These are phyloP conservation scores for Yamadazyma sp. DNA, from an alignment of 1,139 yeast species.

Conservation along the genomic window DNA sequence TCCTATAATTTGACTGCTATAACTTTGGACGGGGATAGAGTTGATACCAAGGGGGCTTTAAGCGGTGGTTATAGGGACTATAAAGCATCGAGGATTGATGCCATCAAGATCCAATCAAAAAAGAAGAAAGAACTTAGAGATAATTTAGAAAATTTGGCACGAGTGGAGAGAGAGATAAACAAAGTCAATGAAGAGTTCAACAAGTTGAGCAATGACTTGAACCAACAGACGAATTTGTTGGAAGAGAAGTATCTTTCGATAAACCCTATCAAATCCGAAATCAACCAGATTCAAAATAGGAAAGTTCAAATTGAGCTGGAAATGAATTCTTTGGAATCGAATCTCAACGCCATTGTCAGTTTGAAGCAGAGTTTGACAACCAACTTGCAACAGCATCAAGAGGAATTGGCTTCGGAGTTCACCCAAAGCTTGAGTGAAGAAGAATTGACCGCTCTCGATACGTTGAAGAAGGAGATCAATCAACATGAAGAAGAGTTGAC, in stretches of 20 bases:
- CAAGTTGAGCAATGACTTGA: constrained; percentile 44
- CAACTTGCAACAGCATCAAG: constrained; percentile 37
- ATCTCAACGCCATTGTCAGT: constrained; percentile 22
- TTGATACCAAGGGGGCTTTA: constrained; percentile 78
- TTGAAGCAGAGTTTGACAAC: constrained; percentile 27
- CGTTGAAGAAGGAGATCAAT: constrained; percentile 39
- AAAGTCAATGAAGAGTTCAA: constrained; percentile 28
- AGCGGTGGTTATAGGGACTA: constrained; percentile 88
- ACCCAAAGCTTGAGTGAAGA: constrained; percentile 49
- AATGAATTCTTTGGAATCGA: constrained; percentile 24
- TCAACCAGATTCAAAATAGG: constrained; percentile 42
- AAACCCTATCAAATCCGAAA: constrained; percentile 44
- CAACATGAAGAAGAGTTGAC: constrained; percentile 42
- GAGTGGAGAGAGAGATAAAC: constrained; percentile 24
- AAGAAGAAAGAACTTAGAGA: constrained; percentile 50
- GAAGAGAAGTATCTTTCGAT: constrained; percentile 36
- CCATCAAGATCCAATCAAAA: constrained; percentile 54
- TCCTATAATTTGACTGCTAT: constrained; percentile 68
- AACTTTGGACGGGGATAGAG: constrained; percentile 89
- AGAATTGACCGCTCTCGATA: constrained; percentile 36
- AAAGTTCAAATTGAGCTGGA: constrained; percentile 47
- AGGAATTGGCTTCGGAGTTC: constrained; percentile 59
- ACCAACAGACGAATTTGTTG: constrained; percentile 37
- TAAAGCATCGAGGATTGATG: constrained; percentile 67
- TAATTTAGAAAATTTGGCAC: constrained; percentile 27